Base-by-base conservation (phyloP, 305 asterid genomes). In the Withania somnifera region DNA sequence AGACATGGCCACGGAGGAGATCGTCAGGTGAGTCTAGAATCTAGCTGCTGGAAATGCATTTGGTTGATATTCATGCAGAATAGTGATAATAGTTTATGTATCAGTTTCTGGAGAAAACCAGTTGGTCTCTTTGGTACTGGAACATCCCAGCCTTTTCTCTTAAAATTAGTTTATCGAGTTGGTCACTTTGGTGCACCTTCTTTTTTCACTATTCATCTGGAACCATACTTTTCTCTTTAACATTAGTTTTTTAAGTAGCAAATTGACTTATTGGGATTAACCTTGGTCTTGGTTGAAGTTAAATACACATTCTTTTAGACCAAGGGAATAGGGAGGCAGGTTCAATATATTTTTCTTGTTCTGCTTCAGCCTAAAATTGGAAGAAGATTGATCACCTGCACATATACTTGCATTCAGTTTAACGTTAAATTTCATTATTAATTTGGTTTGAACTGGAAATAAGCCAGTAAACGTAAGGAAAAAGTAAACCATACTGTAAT, bases 1-100 rank as follows among this genome's bases (percentile, higher is more conserved):
- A 88, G 99, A 84, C 97, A 92, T 64, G 93, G 95, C 40, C 92
- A 94, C 58, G 98, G 92, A 79, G 97, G 89, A 79, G 93, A 96
- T 84, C 8, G 88, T 79, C 99, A 96, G 98, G 99, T 93, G 84
- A 85, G 84, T 85, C 78, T 61, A 24, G 79, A 71, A 36, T 71
- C 24, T 50, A 71, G 0, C 57, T 22, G 14, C 36, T 45, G 38
- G 58, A 71, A 71, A 22, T 71, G 15, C 58, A 71, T 50, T 51
- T 73, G 42, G 40, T 42, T 7, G 34, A 63, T 47, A 26, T 80
- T 61, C 52, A 30, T 79, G 67, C 58, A 60, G 60, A 61, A 28
- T 47, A 11, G 11, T 80, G 57, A 28, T 17, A 17, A 22, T 38
- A 57, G 53, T 38, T 57, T 57, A 26, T 78, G 1, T 47, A 60